Percentiles rank a stretch among this genome's conserved stretches.
phyloP scores from a whole-genome alignment of 768 basidiomycete species.

The Pleurotus citrinopileatus region DNA sequence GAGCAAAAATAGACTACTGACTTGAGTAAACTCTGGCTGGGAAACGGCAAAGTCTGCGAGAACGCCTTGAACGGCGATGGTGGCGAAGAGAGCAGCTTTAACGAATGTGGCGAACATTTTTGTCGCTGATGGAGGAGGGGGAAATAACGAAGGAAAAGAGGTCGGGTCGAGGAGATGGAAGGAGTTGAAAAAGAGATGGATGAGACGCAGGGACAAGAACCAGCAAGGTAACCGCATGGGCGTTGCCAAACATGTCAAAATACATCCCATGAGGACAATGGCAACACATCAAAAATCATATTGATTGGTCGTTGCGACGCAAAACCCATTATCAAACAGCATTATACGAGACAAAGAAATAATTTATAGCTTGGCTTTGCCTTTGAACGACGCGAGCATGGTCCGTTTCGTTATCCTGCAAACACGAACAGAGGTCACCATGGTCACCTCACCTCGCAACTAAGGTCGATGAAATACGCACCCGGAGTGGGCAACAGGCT shows the following conservation, averaged over 20 bases:
- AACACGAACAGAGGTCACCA: constrained; percentile 26
- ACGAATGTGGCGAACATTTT: constrained; percentile 81
- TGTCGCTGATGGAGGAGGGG: constrained; percentile 27
- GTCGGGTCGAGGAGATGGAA: constrained; percentile 23
- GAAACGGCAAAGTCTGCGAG: constrained; percentile 52
- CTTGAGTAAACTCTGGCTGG: constrained; percentile 54
- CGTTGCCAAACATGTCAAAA: constrained; percentile 15
- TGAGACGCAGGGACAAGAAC: constrained; percentile 15
- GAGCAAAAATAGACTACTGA: constrained; percentile 22
- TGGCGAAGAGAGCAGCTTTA: constrained; percentile 66
- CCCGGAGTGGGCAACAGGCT: constrained; percentile 71
- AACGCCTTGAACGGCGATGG: constrained; percentile 48
- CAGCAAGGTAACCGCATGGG: constrained; percentile 11
- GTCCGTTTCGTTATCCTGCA: constrained; percentile 66
- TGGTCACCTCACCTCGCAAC: constrained; percentile 27
- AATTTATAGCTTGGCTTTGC: constrained; percentile 45
- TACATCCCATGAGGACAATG: constrained; percentile 7
- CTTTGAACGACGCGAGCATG: constrained; percentile 59
- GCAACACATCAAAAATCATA: neutral
- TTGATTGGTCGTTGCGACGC: constrained; percentile 4
- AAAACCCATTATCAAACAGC: constrained; percentile 1
- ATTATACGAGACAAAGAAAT: constrained; percentile 2
- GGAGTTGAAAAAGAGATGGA: constrained; percentile 22
- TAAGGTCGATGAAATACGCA: constrained; percentile 34
- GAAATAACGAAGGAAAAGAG: constrained; percentile 23